Conservation (phyloP, 2,329 filamentous ascomycete genomes). For the Plectosphaerella cucumerina region DNA sequence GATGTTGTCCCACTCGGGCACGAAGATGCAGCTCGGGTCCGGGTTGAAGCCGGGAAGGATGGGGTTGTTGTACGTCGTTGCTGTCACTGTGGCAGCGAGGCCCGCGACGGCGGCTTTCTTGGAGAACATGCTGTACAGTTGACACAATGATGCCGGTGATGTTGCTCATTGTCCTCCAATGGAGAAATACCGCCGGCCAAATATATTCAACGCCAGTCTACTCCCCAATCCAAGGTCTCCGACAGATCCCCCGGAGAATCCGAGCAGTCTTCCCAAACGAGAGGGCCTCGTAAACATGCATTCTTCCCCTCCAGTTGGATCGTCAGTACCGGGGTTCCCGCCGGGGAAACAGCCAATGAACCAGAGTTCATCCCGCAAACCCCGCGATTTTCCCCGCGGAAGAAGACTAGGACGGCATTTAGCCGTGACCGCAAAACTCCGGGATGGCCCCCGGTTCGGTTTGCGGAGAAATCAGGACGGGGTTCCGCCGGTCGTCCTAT, state of each 20-base stretch:
- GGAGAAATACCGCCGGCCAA: not conserved
- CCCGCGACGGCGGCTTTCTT: not conserved
- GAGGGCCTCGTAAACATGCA: too few relatives aligned
- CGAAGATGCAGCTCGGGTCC: constrained; percentile 40
- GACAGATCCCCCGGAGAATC: too few relatives aligned
- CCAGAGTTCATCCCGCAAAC: not conserved
- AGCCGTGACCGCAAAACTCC: not conserved
- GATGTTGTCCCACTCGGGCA: constrained; percentile 32
- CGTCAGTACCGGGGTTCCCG: not conserved
- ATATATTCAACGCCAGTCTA: too few relatives aligned
- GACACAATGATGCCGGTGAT: not conserved
- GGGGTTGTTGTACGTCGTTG: constrained; percentile 33
- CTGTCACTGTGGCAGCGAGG: not conserved
- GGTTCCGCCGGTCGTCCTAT: not conserved
- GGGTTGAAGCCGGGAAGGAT: constrained; percentile 46
- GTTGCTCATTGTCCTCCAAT: not conserved
- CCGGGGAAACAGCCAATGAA: not conserved
- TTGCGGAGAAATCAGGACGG: not conserved
- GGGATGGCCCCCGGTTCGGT: not conserved
- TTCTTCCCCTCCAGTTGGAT: too few relatives aligned
- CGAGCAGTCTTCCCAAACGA: too few relatives aligned
- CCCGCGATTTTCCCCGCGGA: not conserved
- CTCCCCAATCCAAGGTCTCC: too few relatives aligned
- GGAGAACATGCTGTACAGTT: not conserved
- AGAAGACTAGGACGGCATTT: not conserved